Base-by-base conservation (phyloP, 495 filamentous ascomycete genomes). In the Cetradonia linearis region DNA sequence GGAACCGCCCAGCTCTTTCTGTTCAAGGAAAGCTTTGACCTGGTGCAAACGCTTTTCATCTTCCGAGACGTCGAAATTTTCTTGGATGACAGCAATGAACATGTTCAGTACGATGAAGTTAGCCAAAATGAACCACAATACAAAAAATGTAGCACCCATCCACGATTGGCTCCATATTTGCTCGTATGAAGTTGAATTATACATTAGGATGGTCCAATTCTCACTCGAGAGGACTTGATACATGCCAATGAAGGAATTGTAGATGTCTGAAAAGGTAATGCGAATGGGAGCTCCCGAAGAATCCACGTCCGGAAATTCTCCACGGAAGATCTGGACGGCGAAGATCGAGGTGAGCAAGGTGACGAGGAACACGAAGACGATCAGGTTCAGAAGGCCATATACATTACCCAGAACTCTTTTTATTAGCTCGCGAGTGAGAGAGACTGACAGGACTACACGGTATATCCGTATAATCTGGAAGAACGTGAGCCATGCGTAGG, bases 51-150 rank as follows among this genome's bases (percentile, higher is more conserved):
- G 91, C 71, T 99, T 99, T 72, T 96, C 89, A 67, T 99, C 94
- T 71, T 99, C 93, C 9, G 90, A 91, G n/a, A 99, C 90, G 73
- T 99, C 93, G 69, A 99, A 99, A 69, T 95, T 99, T 70, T 99
- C 93, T 71, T 99, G 93, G 61, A 99, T 96, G 74, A 99, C 93
- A 74, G 93, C 93, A 87, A 99, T 99, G 74, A 99, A 99, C 93
- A 99, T 99, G 69, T 96, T 99, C 77, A 99, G 76, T 49, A 97
- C 81, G 74, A 99, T 96, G 69, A 97, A 96, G 67, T 90, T 94
- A 30, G 88, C 81, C 23, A 99, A 80, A 63, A 96, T 91, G 70
- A 95, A 96, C 93, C 93, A 99, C 61, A 90, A 74, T 56, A 95
- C 86, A 66, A 97, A 79, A 68, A 99, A 99, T 4, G 87, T 80